Evolutionary conservation across 495 filamentous ascomycete genomes (phyloP).

Genomic region (Trichoderma erinaceum): DNA sequence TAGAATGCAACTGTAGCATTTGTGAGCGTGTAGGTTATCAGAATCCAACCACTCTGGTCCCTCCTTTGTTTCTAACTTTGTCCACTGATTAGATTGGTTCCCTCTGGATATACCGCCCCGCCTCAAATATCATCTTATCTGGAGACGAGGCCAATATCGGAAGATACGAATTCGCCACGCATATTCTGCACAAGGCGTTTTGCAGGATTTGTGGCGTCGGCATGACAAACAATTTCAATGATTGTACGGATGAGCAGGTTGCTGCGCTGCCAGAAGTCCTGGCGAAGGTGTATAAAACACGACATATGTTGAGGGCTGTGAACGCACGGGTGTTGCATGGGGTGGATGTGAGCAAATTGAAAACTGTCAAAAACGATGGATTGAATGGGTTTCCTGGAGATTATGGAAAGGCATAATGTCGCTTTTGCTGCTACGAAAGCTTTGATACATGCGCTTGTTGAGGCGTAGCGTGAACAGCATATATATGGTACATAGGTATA

Average conservation of each 20-base stretch:
- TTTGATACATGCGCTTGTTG: background rate
- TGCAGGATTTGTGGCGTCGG: conserved; percentile 41
- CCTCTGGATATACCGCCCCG: conserved; percentile 33
- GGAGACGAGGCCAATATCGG: conserved; percentile 30
- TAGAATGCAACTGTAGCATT: conserved; percentile 42
- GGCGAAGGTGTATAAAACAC: background rate
- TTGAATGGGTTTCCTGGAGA: conserved; percentile 22
- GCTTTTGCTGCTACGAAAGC: background rate
- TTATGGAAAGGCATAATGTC: conserved; percentile 27
- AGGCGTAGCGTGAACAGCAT: background rate
- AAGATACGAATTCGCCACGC: conserved; percentile 29
- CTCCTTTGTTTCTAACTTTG: background rate
- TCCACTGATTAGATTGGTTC: conserved; percentile 21
- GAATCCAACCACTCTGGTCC: background rate
- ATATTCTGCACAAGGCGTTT: conserved; percentile 31
- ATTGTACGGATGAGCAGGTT: conserved; percentile 21
- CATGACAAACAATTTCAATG: conserved; percentile 20
- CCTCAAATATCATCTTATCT: conserved; percentile 25
- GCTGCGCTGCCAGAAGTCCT: conserved; percentile 14
- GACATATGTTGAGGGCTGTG: background rate
- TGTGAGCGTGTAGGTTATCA: conserved; percentile 33
- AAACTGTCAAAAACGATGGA: conserved; percentile 19
- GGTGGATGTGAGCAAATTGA: conserved; percentile 24
- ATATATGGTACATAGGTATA: background rate
- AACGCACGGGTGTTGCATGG: conserved; percentile 28